Percentiles rank a stretch among this genome's conserved stretches.
These are phyloP conservation scores for Monosporascus sp. DNA, from an alignment of 2,329 filamentous ascomycete species.

Conservation along the genomic window DNA sequence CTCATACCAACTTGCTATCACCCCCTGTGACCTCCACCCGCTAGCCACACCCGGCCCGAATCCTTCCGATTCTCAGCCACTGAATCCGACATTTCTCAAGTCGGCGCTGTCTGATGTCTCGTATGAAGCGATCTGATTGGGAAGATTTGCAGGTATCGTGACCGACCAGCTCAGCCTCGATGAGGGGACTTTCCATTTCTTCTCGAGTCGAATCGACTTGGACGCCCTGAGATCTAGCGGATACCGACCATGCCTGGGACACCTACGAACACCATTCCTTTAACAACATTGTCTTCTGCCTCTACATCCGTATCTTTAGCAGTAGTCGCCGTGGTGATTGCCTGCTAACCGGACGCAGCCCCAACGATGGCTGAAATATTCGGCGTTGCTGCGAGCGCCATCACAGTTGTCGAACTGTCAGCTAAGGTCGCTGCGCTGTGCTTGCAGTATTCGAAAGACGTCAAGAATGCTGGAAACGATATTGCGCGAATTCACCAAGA, in stretches of 20 bases:
- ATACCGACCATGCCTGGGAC: not conserved
- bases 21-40: too few relatives aligned
- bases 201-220: not conserved
- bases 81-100: too few relatives aligned
- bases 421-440: conserved; percentile 29
- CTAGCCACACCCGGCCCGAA: too few relatives aligned
- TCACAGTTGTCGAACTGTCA: conserved; percentile 19
- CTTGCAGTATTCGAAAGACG: conserved; percentile 27
- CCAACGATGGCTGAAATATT: conserved; percentile 19
- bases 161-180: not conserved
- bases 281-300: too few relatives aligned
- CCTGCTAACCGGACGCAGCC: not conserved
- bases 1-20: too few relatives aligned
- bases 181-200: not conserved
- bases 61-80: too few relatives aligned
- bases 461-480: conserved; percentile 23
- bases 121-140: not conserved
- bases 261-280: not conserved
- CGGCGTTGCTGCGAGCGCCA: conserved; percentile 27
- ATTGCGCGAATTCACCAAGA: conserved; percentile 27
- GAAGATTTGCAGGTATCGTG: not conserved
- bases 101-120: too few relatives aligned
- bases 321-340: too few relatives aligned
- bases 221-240: not conserved
- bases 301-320: too few relatives aligned